Percentiles rank a stretch among this genome's conserved stretches.
Evolutionary conservation across 75 land plant genomes (phyloP).

Genomic region (Selaginella tamariscina): DNA sequence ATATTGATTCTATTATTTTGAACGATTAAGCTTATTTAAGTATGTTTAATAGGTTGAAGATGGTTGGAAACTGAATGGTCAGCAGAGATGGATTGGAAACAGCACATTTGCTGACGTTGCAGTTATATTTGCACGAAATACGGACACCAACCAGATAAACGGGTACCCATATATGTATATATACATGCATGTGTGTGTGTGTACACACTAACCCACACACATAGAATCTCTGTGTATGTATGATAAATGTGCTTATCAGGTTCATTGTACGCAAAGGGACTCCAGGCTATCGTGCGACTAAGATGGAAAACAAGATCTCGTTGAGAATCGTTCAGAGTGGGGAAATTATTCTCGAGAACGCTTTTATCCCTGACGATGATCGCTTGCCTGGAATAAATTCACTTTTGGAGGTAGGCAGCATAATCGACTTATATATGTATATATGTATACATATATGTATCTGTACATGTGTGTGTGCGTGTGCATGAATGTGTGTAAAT

Average conservation of each 20-base stretch:
- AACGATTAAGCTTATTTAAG: neutral
- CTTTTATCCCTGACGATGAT: slow-evolving; percentile 87
- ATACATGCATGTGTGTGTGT: too few species aligned
- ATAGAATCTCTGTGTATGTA: too few species aligned
- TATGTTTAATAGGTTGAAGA: slow-evolving; percentile 48
- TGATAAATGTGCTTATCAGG: slow-evolving; percentile 28
- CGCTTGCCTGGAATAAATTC: slow-evolving; percentile 73
- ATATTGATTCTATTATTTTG: neutral
- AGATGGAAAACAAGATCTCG: slow-evolving; percentile 85
- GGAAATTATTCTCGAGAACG: slow-evolving; percentile 58
- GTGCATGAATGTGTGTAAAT: too few species aligned
- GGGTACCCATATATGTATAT: slow-evolving; percentile 34
- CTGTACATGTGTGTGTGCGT: too few species aligned
- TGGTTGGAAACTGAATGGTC: slow-evolving; percentile 84
- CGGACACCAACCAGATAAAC: slow-evolving; percentile 67
- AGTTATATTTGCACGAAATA: slow-evolving; percentile 79
- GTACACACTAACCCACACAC: too few species aligned
- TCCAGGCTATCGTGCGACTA: slow-evolving; percentile 59
- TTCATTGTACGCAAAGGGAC: slow-evolving; percentile 74
- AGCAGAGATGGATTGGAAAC: slow-evolving; percentile 97
- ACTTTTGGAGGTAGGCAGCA: slow-evolving; percentile 81
- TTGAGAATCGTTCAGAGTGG: slow-evolving; percentile 90
- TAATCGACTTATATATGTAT: too few species aligned
- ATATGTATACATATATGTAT: too few species aligned
- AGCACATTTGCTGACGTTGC: slow-evolving; percentile 85